Evolutionary conservation across 2,329 filamentous ascomycete genomes (phyloP).

Genomic region (Pseudomassariella vexata): DNA sequence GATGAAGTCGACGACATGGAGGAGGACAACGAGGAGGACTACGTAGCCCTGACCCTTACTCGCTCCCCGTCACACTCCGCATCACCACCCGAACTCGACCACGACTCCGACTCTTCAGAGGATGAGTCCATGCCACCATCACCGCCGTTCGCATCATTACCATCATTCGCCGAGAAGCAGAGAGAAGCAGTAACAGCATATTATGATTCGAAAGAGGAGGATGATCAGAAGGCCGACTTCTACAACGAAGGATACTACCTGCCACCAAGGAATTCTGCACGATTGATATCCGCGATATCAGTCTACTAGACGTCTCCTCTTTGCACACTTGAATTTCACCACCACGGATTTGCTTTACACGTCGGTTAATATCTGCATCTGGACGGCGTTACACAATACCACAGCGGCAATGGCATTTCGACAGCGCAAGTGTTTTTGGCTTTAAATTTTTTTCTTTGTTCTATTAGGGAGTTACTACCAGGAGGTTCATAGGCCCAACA

Average conservation of each 20-base stretch:
- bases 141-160: slow-evolving; percentile 51
- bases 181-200: slow-evolving; percentile 29
- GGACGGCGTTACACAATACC: slow-evolving; percentile 28
- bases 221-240: slow-evolving; percentile 30
- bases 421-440: slow-evolving; percentile 17
- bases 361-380: slow-evolving; percentile 28
- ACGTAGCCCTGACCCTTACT: slow-evolving; percentile 59
- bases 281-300: slow-evolving; percentile 49
- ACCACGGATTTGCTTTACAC: slow-evolving; percentile 7
- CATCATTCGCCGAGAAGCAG: slow-evolving; percentile 56
- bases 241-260: slow-evolving; percentile 51
- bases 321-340: slow-evolving; percentile 16
- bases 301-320: slow-evolving; percentile 39
- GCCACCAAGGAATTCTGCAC: slow-evolving; percentile 42
- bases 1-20: slow-evolving; percentile 32
- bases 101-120: slow-evolving; percentile 65
- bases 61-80: slow-evolving; percentile 61
- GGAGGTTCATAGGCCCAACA: too few relatives aligned
- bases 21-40: slow-evolving; percentile 49
- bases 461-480: too few relatives aligned
- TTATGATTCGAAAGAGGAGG: slow-evolving; percentile 27
- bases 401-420: slow-evolving; percentile 25
- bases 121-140: slow-evolving; percentile 71
- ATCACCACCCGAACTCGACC: slow-evolving; percentile 64
- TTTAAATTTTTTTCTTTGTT: slow-evolving; percentile 14